Base-by-base conservation (phyloP, 2,329 filamentous ascomycete genomes). In the Chlorencoelia australis region DNA sequence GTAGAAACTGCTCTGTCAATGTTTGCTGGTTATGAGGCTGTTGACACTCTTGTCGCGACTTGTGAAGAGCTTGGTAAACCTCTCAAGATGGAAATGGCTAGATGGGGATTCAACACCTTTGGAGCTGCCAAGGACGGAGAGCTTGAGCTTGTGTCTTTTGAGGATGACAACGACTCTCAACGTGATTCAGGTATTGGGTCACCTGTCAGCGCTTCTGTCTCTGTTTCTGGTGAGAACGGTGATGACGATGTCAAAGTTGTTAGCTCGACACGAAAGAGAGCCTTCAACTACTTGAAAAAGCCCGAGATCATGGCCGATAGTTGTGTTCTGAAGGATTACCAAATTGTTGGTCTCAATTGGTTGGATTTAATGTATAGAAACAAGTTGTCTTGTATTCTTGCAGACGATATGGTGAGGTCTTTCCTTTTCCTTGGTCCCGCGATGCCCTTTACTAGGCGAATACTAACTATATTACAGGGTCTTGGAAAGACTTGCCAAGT, bases 391-490 rank as follows among this genome's bases (percentile, higher is more conserved):
- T 89, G 87, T 44, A 96, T 98, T 39, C 67, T 98, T 13, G 91
- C 91, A 2, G 91, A 98, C 56, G 91, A 98, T 56, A 98, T 98
- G 91, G n/a, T n/a, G n/a, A n/a, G n/a, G n/a, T n/a, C n/a, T n/a
- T n/a, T n/a, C n/a, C n/a, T n/a, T n/a, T n/a, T n/a, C n/a, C n/a
- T n/a, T n/a, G n/a, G n/a, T n/a, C n/a, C n/a, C n/a, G n/a, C n/a
- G n/a, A n/a, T n/a, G n/a, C n/a, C n/a, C n/a, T n/a, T n/a, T n/a
- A n/a, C n/a, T n/a, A n/a, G n/a, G n/a, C n/a, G n/a, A n/a, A n/a
- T n/a, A n/a, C n/a, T n/a, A n/a, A n/a, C n/a, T n/a, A n/a, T n/a
- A n/a, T n/a, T n/a, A n/a, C n/a, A n/a, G n/a, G 91, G 84, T 34
- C 66, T 89, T 26, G 91, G 91, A 30, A 98, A 98, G 67, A 98